Evolutionary conservation across 805 yeast species (phyloP).

Genomic region (Kodamaea kakaduensis): DNA sequence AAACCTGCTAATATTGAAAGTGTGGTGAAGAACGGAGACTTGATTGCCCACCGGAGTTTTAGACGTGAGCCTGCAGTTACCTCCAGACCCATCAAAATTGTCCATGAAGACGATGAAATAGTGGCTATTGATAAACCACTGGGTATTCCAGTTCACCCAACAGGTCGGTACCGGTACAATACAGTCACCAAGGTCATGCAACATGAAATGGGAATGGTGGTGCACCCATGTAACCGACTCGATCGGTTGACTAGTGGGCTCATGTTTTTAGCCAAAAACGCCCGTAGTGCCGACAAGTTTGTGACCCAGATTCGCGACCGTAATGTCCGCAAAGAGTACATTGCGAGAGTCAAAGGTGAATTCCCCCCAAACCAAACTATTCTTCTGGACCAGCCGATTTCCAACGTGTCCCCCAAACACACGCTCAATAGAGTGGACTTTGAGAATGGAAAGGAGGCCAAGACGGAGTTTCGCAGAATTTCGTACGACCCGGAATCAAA

Average conservation of each 20-base stretch:
- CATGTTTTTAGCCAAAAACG: constrained; percentile 83
- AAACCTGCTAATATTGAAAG: constrained; percentile 61
- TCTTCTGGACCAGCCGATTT: constrained; percentile 62
- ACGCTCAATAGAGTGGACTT: constrained; percentile 56
- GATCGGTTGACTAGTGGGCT: constrained; percentile 91
- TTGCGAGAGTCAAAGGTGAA: constrained; percentile 84
- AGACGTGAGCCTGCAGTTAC: constrained; percentile 88
- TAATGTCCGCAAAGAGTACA: constrained; percentile 72
- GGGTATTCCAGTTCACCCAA: constrained; percentile 94
- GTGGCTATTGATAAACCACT: constrained; percentile 90
- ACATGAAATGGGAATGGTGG: constrained; percentile 59
- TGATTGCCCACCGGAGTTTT: constrained; percentile 73
- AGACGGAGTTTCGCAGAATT: constrained; percentile 62
- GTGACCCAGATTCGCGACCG: constrained; percentile 70
- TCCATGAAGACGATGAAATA: constrained; percentile 68
- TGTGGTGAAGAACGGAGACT: constrained; percentile 74
- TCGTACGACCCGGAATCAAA: constrained; percentile 57
- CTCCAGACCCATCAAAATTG: constrained; percentile 55
- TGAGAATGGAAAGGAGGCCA: constrained; percentile 63
- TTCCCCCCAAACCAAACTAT: constrained; percentile 59
- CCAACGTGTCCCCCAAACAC: constrained; percentile 68
- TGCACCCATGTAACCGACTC: constrained; percentile 79
- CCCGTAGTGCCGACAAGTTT: constrained; percentile 73
- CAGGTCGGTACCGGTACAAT: constrained; percentile 76
- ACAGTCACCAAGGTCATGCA: constrained; percentile 75